A percentile compares a stretch with the other conserved stretches of the same genome.
Conservation (phyloP, 768 basidiomycete species). For the Pulveroboletus sp. region DNA sequence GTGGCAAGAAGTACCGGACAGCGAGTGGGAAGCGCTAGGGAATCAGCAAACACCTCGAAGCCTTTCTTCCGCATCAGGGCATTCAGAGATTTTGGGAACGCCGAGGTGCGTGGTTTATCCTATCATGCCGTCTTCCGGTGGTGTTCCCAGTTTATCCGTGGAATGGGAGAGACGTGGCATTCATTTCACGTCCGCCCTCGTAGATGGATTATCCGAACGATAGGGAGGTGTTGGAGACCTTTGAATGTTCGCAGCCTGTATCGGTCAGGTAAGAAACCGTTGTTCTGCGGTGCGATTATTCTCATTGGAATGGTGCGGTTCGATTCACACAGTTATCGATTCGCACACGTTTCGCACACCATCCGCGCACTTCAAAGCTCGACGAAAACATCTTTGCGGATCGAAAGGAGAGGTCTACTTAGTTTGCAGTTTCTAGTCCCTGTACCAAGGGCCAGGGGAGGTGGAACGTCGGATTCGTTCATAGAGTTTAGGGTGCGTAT, state of each 20-base stretch:
- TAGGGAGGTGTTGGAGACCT: constrained; percentile 82
- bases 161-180: neutral
- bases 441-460: constrained; percentile 34
- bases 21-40: constrained; percentile 9
- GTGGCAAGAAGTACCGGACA: constrained; percentile 7
- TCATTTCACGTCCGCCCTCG: neutral
- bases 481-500: constrained; percentile 81
- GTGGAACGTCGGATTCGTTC: constrained; percentile 55
- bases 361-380: constrained; percentile 76
- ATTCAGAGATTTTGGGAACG: constrained; percentile 76
- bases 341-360: constrained; percentile 68
- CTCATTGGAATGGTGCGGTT: neutral
- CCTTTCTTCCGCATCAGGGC: constrained; percentile 80
- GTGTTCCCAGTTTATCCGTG: neutral
- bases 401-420: constrained; percentile 76
- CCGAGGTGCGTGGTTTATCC: constrained; percentile 58
- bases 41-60: constrained; percentile 21
- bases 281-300: neutral
- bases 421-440: constrained; percentile 91
- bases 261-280: constrained; percentile 57
- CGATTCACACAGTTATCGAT: constrained; percentile 61
- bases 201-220: constrained; percentile 98
- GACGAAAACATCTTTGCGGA: constrained; percentile 83
- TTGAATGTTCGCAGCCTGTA: constrained; percentile 69
- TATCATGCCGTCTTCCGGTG: neutral